A percentile compares a stretch with the other conserved stretches of the same genome.
Conservation (phyloP, 805 yeast genomes). For the Debaryomyces hansenii region DNA sequence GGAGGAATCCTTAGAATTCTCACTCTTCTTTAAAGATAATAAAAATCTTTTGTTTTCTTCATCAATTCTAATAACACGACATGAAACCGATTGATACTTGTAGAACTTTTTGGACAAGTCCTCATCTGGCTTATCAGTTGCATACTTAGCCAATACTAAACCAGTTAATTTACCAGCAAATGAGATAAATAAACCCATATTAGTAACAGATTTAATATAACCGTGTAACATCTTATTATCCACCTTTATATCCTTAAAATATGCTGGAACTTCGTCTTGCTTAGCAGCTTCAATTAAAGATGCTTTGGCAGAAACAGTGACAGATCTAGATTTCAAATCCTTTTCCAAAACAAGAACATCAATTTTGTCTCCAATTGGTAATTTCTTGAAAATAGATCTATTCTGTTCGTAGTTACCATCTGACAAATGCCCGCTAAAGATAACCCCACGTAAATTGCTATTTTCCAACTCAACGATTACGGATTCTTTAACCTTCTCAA, state of each 20-base stretch:
- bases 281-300: constrained; percentile 68
- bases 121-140: constrained; percentile 50
- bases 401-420: constrained; percentile 76
- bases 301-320: constrained; percentile 63
- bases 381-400: constrained; percentile 61
- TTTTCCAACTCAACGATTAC: constrained; percentile 61
- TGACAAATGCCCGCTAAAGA: constrained; percentile 71
- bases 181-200: constrained; percentile 77
- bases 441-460: constrained; percentile 61
- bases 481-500: constrained; percentile 75
- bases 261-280: constrained; percentile 51
- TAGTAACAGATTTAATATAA: constrained; percentile 74
- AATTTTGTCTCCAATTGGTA: constrained; percentile 60
- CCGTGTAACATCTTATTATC: constrained; percentile 57
- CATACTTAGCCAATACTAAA: constrained; percentile 72
- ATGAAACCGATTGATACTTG: constrained; percentile 69
- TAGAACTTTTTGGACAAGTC: constrained; percentile 56
- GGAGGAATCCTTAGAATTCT: constrained; percentile 17
- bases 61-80: constrained; percentile 66
- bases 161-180: constrained; percentile 84
- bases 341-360: constrained; percentile 69
- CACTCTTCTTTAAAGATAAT: constrained; percentile 52
- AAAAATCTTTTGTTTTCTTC: constrained; percentile 69
- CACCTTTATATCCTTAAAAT: constrained; percentile 56
- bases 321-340: constrained; percentile 58